Percentiles rank a stretch among this genome's conserved stretches.
phyloP scores from a whole-genome alignment of 768 basidiomycete species.

The Trametes cingulata region DNA sequence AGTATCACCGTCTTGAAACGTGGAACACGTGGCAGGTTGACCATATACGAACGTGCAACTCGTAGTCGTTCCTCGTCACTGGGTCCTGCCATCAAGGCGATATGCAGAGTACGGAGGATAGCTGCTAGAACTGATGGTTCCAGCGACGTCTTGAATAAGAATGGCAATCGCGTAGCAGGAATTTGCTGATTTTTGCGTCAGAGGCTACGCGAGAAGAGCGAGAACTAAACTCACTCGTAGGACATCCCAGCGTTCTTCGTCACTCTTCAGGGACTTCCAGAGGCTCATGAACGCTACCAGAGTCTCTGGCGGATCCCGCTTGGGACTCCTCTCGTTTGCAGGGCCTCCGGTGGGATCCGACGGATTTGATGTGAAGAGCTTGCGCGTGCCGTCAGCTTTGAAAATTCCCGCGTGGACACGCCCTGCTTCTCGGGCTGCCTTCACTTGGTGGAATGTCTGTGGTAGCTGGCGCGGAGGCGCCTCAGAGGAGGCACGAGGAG shows the following conservation, averaged over 20 bases:
- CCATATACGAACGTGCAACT: slow-evolving; percentile 49
- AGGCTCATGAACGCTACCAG: slow-evolving; percentile 63
- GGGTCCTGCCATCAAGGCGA: slow-evolving; percentile 28
- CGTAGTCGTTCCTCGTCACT: slow-evolving; percentile 21
- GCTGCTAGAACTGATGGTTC: slow-evolving; percentile 64
- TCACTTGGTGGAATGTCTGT: slow-evolving; percentile 57
- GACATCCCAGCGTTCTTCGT: slow-evolving; percentile 55
- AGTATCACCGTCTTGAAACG: slow-evolving; percentile 64
- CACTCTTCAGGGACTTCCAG: slow-evolving; percentile 50
- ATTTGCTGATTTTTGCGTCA: slow-evolving; percentile 45
- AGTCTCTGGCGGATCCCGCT: slow-evolving; percentile 39
- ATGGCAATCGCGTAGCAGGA: slow-evolving; percentile 53
- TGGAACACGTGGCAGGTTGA: slow-evolving; percentile 51
- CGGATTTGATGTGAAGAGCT: slow-evolving; percentile 42
- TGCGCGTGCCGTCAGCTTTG: slow-evolving; percentile 59
- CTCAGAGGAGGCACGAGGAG: not conserved
- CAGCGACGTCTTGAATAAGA: slow-evolving; percentile 67
- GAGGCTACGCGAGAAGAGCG: not conserved
- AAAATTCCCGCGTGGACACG: slow-evolving; percentile 75
- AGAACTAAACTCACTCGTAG: slow-evolving; percentile 49
- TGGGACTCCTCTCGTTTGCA: slow-evolving; percentile 2
- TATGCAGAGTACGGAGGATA: slow-evolving; percentile 53
- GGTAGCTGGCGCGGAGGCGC: slow-evolving; percentile 25
- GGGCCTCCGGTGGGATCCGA: slow-evolving; percentile 2
- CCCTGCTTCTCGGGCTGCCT: slow-evolving; percentile 51